These are phyloP conservation scores for Fusarium temperatum DNA, from an alignment of 2,329 filamentous ascomycete species.

Conservation along the genomic window DNA sequence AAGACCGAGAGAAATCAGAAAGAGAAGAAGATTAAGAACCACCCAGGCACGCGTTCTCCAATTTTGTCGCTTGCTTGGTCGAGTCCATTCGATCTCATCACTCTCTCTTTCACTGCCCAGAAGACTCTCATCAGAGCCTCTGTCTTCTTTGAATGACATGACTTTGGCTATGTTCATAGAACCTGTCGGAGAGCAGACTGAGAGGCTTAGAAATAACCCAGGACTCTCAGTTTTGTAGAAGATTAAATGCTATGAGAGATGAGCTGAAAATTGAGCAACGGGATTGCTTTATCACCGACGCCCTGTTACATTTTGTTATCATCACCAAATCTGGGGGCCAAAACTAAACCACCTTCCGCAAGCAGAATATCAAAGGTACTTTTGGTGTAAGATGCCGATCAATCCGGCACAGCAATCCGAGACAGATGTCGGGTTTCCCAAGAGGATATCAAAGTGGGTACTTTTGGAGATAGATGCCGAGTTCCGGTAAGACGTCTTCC, in stretches of 20 bases:
- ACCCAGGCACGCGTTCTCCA: not conserved
- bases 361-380: not conserved
- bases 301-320: not conserved
- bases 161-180: not conserved
- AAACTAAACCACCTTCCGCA: not conserved
- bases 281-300: not conserved
- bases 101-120: not conserved
- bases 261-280: not conserved
- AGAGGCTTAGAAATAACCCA: too few relatives aligned
- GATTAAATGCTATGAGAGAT: not conserved
- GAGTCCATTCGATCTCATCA: not conserved
- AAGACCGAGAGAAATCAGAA: not conserved
- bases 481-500: not conserved
- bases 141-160: not conserved
- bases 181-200: rapidly evolving
- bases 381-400: not conserved
- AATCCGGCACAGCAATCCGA: not conserved
- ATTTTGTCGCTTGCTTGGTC: not conserved
- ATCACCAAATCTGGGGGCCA: not conserved
- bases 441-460: not conserved
- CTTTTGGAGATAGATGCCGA: not conserved
- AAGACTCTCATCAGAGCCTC: not conserved
- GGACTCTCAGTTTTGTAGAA: too few relatives aligned
- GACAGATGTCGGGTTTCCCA: not conserved
- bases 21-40: not conserved